phyloP scores from a whole-genome alignment of 495 filamentous ascomycete species.

The Cryomyces antarcticus region DNA sequence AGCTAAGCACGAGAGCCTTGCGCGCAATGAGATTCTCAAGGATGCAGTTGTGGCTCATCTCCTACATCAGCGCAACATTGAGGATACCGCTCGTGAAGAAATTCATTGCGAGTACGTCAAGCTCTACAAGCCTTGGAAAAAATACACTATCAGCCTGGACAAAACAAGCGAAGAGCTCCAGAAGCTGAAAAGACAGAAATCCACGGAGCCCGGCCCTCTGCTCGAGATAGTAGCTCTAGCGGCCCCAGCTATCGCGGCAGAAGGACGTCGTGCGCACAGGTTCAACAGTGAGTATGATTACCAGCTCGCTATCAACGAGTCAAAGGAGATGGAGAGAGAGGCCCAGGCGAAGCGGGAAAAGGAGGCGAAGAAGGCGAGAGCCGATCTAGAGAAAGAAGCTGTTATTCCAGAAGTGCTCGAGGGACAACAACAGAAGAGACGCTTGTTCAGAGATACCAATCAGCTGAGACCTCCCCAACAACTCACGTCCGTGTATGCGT shows the following conservation, averaged over 20 bases:
- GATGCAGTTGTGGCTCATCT: conserved; percentile 3
- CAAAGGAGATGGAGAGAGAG: conserved; percentile 54
- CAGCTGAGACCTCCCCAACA: conserved; percentile 44
- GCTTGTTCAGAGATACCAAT: conserved; percentile 48
- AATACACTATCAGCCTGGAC: conserved; percentile 6
- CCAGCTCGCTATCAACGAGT: conserved; percentile 54
- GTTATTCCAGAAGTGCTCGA: conserved; percentile 58
- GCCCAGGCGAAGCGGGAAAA: conserved; percentile 47
- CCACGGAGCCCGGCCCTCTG: conserved; percentile 5
- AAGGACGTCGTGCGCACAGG: conserved; percentile 38
- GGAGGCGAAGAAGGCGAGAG: conserved; percentile 41
- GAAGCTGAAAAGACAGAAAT: conserved; percentile 16
- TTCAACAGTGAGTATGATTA: conserved; percentile 58
- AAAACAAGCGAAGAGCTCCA: conserved; percentile 6
- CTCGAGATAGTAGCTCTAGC: not conserved
- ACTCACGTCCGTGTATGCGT: conserved; percentile 50
- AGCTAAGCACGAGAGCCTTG: conserved; percentile 8
- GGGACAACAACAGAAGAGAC: conserved; percentile 10
- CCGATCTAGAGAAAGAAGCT: conserved; percentile 69
- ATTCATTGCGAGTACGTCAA: not conserved
- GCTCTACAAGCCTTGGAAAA: not conserved
- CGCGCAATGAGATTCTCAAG: conserved; percentile 6
- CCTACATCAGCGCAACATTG: not conserved
- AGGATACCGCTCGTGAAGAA: not conserved
- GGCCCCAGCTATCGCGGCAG: conserved; percentile 12